Conservation (phyloP, 495 filamentous ascomycete genomes). For the Letharia columbiana region DNA sequence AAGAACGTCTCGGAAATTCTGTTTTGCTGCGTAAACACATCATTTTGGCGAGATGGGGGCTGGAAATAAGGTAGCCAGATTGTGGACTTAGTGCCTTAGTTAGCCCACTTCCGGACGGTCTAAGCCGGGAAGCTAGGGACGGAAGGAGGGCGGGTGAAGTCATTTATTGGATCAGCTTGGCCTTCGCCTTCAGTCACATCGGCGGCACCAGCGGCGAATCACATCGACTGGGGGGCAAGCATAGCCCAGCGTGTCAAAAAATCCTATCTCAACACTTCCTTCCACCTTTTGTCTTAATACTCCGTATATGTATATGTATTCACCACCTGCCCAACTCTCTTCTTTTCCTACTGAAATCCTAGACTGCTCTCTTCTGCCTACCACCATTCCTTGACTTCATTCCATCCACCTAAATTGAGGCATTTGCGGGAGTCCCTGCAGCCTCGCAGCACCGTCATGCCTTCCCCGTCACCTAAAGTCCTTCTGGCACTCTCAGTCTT, state of each 20-base stretch:
- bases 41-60: no score
- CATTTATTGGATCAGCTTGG: no score
- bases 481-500: constrained; percentile 7
- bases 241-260: not conserved
- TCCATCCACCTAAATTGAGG: not conserved
- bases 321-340: not conserved
- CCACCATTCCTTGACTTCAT: not conserved
- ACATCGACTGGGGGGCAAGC: not conserved
- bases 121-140: not conserved
- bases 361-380: not conserved
- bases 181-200: no score
- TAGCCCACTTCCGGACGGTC: not conserved
- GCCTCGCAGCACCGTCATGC: constrained; percentile 3
- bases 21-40: not conserved
- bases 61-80: no score
- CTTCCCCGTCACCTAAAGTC: not conserved
- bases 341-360: not conserved
- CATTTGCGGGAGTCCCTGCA: not conserved
- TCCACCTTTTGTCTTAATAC: not conserved
- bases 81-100: not conserved
- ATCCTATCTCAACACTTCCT: not conserved
- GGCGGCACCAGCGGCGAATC: not conserved
- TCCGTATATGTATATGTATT: not conserved
- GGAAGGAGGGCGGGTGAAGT: no score
- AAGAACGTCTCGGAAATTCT: not conserved